Percentiles rank a stretch among this genome's conserved stretches.
phyloP scores from a whole-genome alignment of 495 filamentous ascomycete genomes.

The Staphylotrichum longicolle region DNA sequence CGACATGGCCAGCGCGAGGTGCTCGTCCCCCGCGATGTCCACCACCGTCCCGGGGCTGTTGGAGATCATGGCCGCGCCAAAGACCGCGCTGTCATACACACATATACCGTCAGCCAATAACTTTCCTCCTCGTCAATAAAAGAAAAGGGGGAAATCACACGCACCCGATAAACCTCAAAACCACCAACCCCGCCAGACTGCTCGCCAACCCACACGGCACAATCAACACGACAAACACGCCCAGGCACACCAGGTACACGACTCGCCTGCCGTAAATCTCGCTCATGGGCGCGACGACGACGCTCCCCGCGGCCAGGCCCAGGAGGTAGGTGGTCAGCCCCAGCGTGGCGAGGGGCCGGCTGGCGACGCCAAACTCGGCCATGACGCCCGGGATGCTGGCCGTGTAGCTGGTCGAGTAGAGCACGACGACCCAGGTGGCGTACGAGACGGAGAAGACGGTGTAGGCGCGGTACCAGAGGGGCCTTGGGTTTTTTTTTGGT shows the following conservation, averaged over 20 bases:
- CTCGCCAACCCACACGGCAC: conserved; percentile 69
- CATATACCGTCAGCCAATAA: conserved; percentile 9
- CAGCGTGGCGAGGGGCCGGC: conserved; percentile 60
- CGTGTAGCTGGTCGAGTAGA: conserved; percentile 86
- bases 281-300: conserved; percentile 69
- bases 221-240: conserved; percentile 62
- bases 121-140: neutral
- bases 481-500: conserved; percentile 31
- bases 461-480: conserved; percentile 62
- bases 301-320: conserved; percentile 67
- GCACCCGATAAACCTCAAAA: conserved; percentile 70
- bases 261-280: conserved; percentile 78
- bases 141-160: conserved; percentile 12
- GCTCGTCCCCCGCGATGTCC: conserved; percentile 70
- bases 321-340: conserved; percentile 78
- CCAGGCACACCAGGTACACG: conserved; percentile 64
- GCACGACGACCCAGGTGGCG: conserved; percentile 70
- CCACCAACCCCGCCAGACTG: conserved; percentile 61
- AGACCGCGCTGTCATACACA: conserved; percentile 55
- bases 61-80: conserved; percentile 73
- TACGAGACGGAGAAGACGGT: conserved; percentile 65
- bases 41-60: conserved; percentile 81
- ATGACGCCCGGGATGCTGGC: conserved; percentile 65
- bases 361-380: conserved; percentile 58
- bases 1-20: conserved; percentile 68